Conservation (phyloP, 1,284 basidiomycete genomes). For the Rhodotorula mucilaginosa region DNA sequence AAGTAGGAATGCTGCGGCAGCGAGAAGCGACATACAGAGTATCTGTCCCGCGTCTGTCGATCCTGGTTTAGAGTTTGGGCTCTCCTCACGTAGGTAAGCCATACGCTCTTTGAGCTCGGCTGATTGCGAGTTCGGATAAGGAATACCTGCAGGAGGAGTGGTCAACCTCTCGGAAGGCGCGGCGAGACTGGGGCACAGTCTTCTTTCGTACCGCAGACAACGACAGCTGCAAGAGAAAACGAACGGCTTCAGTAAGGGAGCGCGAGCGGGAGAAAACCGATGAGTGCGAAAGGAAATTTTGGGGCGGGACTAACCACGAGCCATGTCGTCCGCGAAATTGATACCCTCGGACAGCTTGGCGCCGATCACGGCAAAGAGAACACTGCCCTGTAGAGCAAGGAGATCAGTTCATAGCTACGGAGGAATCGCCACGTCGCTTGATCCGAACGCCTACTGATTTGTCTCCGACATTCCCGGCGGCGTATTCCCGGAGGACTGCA, state of each 20-base stretch:
- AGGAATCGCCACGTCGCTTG: constrained; percentile 2
- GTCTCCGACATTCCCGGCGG: constrained; percentile 54
- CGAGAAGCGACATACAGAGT: constrained; percentile 63
- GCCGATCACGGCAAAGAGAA: constrained; percentile 80
- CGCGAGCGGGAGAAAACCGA: too few species aligned
- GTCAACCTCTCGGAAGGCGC: background rate
- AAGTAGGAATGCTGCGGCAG: background rate
- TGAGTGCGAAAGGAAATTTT: background rate
- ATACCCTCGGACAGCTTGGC: constrained; percentile 96
- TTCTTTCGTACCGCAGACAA: constrained; percentile 33
- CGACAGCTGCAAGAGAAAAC: constrained; percentile 18
- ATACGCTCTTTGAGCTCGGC: constrained; percentile 87
- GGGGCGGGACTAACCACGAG: constrained; percentile 11
- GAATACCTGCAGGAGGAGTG: constrained; percentile 64
- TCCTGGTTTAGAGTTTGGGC: constrained; percentile 52
- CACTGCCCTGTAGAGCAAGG: constrained; percentile 40
- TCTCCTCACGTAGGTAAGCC: constrained; percentile 63
- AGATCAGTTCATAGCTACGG: background rate
- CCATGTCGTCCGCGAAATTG: constrained; percentile 70
- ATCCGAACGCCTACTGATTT: too few species aligned
- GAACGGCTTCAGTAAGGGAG: too few species aligned
- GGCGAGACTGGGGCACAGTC: background rate
- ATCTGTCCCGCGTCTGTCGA: constrained; percentile 73
- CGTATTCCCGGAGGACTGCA: constrained; percentile 70
- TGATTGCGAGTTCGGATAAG: constrained; percentile 88